Evolutionary conservation across 176 grass and related monocot genomes (phyloP).

Genomic region (Phoenix roebelenii): DNA sequence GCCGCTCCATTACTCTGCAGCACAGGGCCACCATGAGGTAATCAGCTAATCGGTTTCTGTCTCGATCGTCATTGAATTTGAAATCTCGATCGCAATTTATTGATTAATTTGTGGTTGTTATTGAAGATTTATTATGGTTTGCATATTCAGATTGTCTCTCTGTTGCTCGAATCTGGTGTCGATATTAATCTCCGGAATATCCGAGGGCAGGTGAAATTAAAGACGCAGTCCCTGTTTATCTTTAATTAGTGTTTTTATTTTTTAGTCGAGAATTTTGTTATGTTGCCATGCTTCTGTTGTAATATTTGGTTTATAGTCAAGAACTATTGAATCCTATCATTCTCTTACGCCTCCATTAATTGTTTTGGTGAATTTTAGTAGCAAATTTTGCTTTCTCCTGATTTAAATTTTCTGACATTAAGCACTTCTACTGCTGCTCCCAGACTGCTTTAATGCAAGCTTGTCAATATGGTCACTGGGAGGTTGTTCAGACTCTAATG

Average conservation of each 20-base stretch:
- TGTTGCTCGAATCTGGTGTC: slow-evolving; percentile 74
- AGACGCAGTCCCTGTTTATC: too few species aligned
- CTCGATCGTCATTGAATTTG: slow-evolving; percentile 1
- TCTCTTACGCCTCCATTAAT: too few species aligned
- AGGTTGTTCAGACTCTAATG: slow-evolving; percentile 93
- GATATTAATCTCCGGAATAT: slow-evolving; percentile 92
- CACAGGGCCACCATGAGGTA: slow-evolving; percentile 91
- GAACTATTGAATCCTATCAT: too few species aligned
- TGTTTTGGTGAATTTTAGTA: too few species aligned
- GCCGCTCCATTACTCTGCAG: slow-evolving; percentile 82
- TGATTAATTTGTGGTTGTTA: background rate
- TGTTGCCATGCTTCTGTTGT: too few species aligned
- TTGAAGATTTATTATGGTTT: slow-evolving; percentile 6
- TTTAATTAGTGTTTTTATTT: too few species aligned
- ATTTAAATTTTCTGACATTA: too few species aligned
- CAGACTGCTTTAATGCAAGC: slow-evolving; percentile 99
- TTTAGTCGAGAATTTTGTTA: too few species aligned
- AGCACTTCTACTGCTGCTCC: too few species aligned
- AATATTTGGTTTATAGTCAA: background rate
- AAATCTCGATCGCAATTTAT: slow-evolving; percentile 4
- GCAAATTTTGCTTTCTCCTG: too few species aligned
- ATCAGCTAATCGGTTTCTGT: background rate
- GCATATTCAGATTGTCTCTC: slow-evolving; percentile 63
- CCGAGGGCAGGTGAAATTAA: slow-evolving; percentile 54
- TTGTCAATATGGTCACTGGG: slow-evolving; percentile 92